A percentile compares a stretch with the other conserved stretches of the same genome.
Evolutionary conservation across 768 basidiomycete genomes (phyloP).

Genomic region (Pisolithus sp.): DNA sequence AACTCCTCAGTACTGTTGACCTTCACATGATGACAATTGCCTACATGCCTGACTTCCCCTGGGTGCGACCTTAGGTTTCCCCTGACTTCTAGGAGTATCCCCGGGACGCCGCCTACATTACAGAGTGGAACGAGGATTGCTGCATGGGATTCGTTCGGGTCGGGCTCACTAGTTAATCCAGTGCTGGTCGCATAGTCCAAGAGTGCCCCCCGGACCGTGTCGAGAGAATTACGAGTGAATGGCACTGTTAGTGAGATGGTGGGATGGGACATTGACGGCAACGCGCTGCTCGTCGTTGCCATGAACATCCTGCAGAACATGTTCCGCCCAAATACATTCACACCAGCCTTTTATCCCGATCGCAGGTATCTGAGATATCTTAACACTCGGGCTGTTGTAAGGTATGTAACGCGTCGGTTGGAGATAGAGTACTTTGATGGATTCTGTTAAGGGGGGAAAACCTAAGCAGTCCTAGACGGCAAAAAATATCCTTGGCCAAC

Average conservation of each 20-base stretch:
- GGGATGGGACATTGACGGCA: not conserved
- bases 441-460: no score
- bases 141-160: conserved; percentile 40
- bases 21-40: not conserved
- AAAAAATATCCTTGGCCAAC: conserved; percentile 38
- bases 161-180: conserved; percentile 9
- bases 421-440: no score
- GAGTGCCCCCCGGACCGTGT: conserved; percentile 25
- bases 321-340: no score
- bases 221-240: conserved; percentile 31
- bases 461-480: no score
- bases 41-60: conserved; percentile 71
- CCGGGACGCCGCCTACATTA: conserved; percentile 60
- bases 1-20: not conserved
- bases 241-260: conserved; percentile 30
- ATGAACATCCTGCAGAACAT: no score
- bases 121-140: conserved; percentile 75
- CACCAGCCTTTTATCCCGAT: no score
- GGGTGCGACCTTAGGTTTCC: conserved; percentile 61
- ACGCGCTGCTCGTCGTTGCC: no score
- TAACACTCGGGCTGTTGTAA: no score
- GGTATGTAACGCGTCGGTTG: no score
- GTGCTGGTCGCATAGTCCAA: conserved; percentile 8
- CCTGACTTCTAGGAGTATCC: conserved; percentile 68
- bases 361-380: no score